Percentiles rank a stretch among this genome's conserved stretches.
These are phyloP conservation scores for Phytophthora agathidicida DNA, from an alignment of 352 stramenopile species.

Conservation along the genomic window DNA sequence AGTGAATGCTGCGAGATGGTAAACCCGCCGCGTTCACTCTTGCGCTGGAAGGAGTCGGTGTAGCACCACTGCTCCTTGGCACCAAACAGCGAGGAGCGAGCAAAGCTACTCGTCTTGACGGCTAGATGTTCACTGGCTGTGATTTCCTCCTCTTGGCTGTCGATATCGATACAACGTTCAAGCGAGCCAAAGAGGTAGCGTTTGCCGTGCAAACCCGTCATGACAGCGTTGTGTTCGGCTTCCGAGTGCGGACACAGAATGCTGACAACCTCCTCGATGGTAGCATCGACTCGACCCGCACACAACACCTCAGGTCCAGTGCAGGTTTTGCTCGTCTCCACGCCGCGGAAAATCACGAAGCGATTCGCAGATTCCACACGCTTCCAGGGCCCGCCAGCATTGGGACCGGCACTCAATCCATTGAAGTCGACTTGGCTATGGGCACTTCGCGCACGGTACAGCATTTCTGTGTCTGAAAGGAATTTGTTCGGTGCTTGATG, in stretches of 20 bases:
- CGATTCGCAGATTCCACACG: conserved; percentile 15
- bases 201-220: conserved; percentile 34
- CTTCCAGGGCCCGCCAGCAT: conserved; percentile 19
- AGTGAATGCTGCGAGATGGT: conserved; percentile 31
- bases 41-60: conserved; percentile 29
- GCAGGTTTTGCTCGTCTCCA: neutral
- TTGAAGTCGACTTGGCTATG: conserved; percentile 14
- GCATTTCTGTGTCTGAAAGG: conserved; percentile 7
- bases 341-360: conserved; percentile 18
- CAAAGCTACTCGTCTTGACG: conserved; percentile 39
- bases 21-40: conserved; percentile 25
- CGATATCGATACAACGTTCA: conserved; percentile 6
- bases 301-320: conserved; percentile 32
- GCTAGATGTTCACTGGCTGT: conserved; percentile 5
- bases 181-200: conserved; percentile 30
- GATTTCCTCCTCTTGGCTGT: neutral
- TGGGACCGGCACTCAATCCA: conserved; percentile 11
- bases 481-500: neutral
- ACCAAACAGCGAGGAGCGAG: conserved; percentile 17
- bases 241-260: conserved; percentile 22
- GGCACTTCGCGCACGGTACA: conserved; percentile 12
- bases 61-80: conserved; percentile 44
- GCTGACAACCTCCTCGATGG: conserved; percentile 24
- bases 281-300: conserved; percentile 24
- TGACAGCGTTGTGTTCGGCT: conserved; percentile 32